Percentiles rank a stretch among this genome's conserved stretches.
Conservation (phyloP, 2,329 filamentous ascomycete species). For the Phialophora expanda region DNA sequence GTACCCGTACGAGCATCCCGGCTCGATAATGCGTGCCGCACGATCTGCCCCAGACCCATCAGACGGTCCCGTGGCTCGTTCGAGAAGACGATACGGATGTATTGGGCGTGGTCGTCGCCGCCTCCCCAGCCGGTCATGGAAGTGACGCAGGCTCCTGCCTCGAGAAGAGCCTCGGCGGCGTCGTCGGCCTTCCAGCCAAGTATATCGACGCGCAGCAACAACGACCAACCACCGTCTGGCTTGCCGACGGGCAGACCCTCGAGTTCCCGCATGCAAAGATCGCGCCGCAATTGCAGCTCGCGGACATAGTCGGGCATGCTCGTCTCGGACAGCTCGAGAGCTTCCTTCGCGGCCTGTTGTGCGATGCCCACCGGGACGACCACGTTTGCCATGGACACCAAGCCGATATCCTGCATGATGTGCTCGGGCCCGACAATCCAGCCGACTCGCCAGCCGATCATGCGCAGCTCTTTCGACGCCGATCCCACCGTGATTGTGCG, state of each 20-base stretch:
- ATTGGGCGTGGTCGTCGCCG: conserved; percentile 14
- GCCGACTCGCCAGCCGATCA: conserved; percentile 31
- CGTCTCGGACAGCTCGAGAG: conserved; percentile 17
- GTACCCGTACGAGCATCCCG: neutral
- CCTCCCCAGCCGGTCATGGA: conserved; percentile 27
- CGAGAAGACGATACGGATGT: conserved; percentile 29
- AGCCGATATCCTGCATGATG: conserved; percentile 21
- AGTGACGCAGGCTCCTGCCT: conserved; percentile 22
- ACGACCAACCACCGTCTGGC: conserved; percentile 23
- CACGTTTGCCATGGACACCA: conserved; percentile 30
- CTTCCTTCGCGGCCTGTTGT: conserved; percentile 17
- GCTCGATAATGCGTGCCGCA: conserved; percentile 20
- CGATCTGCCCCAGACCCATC: conserved; percentile 20
- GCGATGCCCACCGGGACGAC: conserved; percentile 30
- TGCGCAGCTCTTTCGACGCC: conserved; percentile 27
- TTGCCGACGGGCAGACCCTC: conserved; percentile 21
- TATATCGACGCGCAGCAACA: conserved; percentile 21
- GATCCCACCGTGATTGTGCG: conserved; percentile 25
- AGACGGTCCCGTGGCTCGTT: conserved; percentile 27
- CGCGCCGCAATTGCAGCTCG: conserved; percentile 25
- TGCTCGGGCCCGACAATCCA: conserved; percentile 29
- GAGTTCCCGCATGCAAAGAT: conserved; percentile 24
- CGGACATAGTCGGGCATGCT: conserved; percentile 17
- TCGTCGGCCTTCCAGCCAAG: conserved; percentile 14
- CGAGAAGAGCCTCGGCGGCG: conserved; percentile 21